Evolutionary conservation across 169 alveolate genomes (phyloP).

Genomic region (Miamiensis avidus): DNA sequence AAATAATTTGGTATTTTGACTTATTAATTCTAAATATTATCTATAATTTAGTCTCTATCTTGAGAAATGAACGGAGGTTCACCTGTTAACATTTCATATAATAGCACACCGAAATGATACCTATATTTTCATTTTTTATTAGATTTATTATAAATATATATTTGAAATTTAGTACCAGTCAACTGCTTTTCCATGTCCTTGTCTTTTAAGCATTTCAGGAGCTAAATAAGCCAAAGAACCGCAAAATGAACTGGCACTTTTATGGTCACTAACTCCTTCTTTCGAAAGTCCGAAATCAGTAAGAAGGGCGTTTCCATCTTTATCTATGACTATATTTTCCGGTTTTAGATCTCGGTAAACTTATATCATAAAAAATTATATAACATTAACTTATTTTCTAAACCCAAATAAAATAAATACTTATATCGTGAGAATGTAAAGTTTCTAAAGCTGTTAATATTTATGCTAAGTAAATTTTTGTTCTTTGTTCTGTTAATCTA

Average conservation of each 20-base stretch:
- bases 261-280: constrained; percentile 75
- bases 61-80: constrained; percentile 79
- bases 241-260: constrained; percentile 79
- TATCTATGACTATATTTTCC: constrained; percentile 87
- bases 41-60: constrained; percentile 40
- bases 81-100: constrained; percentile 89
- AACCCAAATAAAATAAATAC: not conserved
- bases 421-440: not conserved
- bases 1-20: constrained; percentile 37
- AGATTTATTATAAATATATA: too few species aligned
- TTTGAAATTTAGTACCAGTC: constrained; percentile 75
- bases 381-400: too few species aligned
- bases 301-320: constrained; percentile 86
- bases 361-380: too few species aligned
- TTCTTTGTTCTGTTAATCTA: not conserved
- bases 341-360: constrained; percentile 92
- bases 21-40: constrained; percentile 48
- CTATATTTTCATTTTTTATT: not conserved
- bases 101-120: constrained; percentile 78
- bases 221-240: constrained; percentile 90
- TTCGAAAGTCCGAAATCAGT: constrained; percentile 93
- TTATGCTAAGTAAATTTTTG: not conserved
- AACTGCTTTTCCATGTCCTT: constrained; percentile 87
- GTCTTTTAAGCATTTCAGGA: constrained; percentile 85
- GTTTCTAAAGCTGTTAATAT: not conserved